Conservation (phyloP, 805 yeast genomes). For the Cyberlindnera xylosilytica region DNA sequence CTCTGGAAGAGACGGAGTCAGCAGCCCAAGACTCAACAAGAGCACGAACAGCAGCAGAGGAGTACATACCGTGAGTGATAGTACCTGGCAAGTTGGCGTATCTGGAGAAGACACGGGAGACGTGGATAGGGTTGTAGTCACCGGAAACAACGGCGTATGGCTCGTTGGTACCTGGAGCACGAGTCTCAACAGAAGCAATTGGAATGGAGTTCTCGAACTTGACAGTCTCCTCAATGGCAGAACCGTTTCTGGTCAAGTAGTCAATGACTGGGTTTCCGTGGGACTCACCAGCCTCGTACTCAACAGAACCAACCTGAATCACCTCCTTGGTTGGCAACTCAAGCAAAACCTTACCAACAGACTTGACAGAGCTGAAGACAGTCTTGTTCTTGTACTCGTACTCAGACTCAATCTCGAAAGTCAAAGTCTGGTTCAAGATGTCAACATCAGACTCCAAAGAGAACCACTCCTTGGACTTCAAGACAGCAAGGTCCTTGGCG, state of each 20-base stretch:
- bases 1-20: slow-evolving; percentile 92
- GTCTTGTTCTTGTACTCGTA: slow-evolving; percentile 75
- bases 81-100: slow-evolving; percentile 96
- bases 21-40: slow-evolving; percentile 99
- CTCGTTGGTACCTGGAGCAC: slow-evolving; percentile 94
- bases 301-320: slow-evolving; percentile 76
- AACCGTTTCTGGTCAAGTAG: slow-evolving; percentile 87
- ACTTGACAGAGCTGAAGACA: slow-evolving; percentile 74
- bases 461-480: slow-evolving; percentile 98
- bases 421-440: slow-evolving; percentile 73
- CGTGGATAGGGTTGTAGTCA: slow-evolving; percentile 98
- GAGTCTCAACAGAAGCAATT: slow-evolving; percentile 54
- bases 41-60: slow-evolving; percentile 92
- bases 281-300: slow-evolving; percentile 86
- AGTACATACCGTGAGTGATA: slow-evolving; percentile 98
- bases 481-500: slow-evolving; percentile 87
- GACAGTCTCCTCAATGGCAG: slow-evolving; percentile 90
- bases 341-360: slow-evolving; percentile 79
- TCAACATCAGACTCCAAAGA: slow-evolving; percentile 71
- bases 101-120: slow-evolving; percentile 88
- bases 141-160: slow-evolving; percentile 97
- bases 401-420: slow-evolving; percentile 85
- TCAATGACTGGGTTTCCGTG: slow-evolving; percentile 98
- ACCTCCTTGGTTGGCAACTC: slow-evolving; percentile 93
- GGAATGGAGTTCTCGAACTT: slow-evolving; percentile 89